Conservation (phyloP, 1,139 yeast species). For the Scheffersomyces quercinus region DNA sequence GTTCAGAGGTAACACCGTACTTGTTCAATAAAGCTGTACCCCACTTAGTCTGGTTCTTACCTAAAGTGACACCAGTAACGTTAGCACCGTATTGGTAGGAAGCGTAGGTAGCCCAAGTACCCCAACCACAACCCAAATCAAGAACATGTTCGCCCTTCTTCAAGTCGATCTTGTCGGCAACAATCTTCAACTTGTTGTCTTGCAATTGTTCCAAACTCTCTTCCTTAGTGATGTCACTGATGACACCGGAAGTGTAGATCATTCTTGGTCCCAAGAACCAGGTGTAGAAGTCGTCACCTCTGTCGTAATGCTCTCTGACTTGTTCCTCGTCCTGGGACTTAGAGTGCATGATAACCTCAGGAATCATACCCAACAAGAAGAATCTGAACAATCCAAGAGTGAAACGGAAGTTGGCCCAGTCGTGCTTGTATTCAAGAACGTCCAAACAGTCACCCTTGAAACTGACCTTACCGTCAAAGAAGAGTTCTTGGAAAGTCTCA, state of each 20-base stretch:
- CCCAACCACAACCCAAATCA: constrained; percentile 97
- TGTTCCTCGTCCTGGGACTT: constrained; percentile 96
- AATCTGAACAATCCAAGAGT: constrained; percentile 76
- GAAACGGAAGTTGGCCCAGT: constrained; percentile 84
- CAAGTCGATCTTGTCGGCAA: constrained; percentile 83
- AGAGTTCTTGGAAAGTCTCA: constrained; percentile 90
- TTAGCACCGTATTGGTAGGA: constrained; percentile 81
- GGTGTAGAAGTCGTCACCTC: constrained; percentile 93
- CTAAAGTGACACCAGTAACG: constrained; percentile 88
- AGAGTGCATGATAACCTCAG: constrained; percentile 90
- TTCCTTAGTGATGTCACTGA: constrained; percentile 67
- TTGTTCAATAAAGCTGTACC: constrained; percentile 70
- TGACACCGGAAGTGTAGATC: constrained; percentile 89
- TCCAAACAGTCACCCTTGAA: constrained; percentile 90
- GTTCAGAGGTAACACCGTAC: constrained; percentile 68
- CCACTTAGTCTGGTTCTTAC: constrained; percentile 89
- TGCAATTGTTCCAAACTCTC: constrained; percentile 86
- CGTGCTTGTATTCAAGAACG: constrained; percentile 82
- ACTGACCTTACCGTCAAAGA: constrained; percentile 79
- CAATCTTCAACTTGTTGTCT: constrained; percentile 85
- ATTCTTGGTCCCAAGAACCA: constrained; percentile 95
- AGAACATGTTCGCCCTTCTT: constrained; percentile 71
- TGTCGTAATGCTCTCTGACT: constrained; percentile 93
- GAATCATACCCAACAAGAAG: constrained; percentile 86
- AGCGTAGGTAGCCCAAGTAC: constrained; percentile 84